phyloP scores from a whole-genome alignment of 805 yeast species.

The Zygoascus bituminiphila region DNA sequence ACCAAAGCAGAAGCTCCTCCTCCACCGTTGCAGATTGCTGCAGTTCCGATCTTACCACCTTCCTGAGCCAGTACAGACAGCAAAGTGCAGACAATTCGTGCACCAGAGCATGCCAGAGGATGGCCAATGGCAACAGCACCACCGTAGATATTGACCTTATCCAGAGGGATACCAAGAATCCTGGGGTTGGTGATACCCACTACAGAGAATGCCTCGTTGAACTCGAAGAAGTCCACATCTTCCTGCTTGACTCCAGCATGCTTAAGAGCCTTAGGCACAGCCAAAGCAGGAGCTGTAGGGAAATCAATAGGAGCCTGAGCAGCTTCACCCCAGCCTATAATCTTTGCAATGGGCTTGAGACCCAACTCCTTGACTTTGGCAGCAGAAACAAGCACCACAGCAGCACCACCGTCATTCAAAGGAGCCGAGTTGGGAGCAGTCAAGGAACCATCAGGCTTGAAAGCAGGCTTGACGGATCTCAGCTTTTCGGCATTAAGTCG shows the following conservation, averaged over 20 bases:
- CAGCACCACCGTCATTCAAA: conserved; percentile 97
- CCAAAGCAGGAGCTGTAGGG: conserved; percentile 92
- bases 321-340: conserved; percentile 96
- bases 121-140: conserved; percentile 96
- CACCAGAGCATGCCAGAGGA: conserved; percentile 93
- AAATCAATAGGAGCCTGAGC: conserved; percentile 92
- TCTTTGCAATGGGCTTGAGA: conserved; percentile 80
- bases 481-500: conserved; percentile 74
- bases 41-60: conserved; percentile 80
- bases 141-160: conserved; percentile 81
- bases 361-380: conserved; percentile 76
- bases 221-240: conserved; percentile 84
- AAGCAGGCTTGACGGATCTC: conserved; percentile 83
- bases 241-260: conserved; percentile 61
- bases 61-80: conserved; percentile 76
- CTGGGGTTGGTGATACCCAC: conserved; percentile 88
- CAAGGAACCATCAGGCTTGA: conserved; percentile 92
- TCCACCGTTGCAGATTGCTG: conserved; percentile 98
- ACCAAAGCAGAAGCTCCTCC: conserved; percentile 97
- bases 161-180: conserved; percentile 52
- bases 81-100: conserved; percentile 84
- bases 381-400: conserved; percentile 80
- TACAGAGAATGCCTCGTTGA: conserved; percentile 96
- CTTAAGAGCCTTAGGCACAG: conserved; percentile 91
- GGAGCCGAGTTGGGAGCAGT: conserved; percentile 97